These are phyloP conservation scores for Cladorrhinum sp. DNA, from an alignment of 2,329 filamentous ascomycete genomes.

Conservation along the genomic window DNA sequence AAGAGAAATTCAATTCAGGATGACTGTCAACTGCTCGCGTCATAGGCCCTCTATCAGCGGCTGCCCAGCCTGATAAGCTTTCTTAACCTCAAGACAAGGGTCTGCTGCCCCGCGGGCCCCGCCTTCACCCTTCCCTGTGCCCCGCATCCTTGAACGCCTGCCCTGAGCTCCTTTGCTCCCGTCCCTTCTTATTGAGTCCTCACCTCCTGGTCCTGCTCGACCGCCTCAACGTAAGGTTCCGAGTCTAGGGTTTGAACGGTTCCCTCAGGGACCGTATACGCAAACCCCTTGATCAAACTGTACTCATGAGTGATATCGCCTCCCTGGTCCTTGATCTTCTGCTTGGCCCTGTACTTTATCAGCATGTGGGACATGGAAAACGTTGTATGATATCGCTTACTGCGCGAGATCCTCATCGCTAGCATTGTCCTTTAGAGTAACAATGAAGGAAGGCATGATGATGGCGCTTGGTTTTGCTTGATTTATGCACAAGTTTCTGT, in stretches of 20 bases:
- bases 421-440: conserved; percentile 74
- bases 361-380: neutral
- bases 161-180: neutral
- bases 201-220: conserved; percentile 72
- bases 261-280: conserved; percentile 73
- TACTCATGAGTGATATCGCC: conserved; percentile 84
- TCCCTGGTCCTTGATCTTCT: conserved; percentile 69
- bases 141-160: conserved; percentile 14
- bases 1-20: neutral
- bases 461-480: neutral
- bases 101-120: conserved; percentile 8
- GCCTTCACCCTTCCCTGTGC: conserved; percentile 8
- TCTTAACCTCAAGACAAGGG: neutral
- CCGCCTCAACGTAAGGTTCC: conserved; percentile 67
- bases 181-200: conserved; percentile 60
- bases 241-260: conserved; percentile 62
- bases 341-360: conserved; percentile 62
- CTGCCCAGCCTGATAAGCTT: conserved; percentile 1
- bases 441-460: conserved; percentile 56
- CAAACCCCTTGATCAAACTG: conserved; percentile 85
- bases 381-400: conserved; percentile 50
- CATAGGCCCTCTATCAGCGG: conserved; percentile 1
- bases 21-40: neutral
- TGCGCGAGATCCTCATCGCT: conserved; percentile 63
- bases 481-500: neutral